Evolutionary conservation across 164 flowering plant species (phyloP).

Genomic region (Brasenia schreberi): DNA sequence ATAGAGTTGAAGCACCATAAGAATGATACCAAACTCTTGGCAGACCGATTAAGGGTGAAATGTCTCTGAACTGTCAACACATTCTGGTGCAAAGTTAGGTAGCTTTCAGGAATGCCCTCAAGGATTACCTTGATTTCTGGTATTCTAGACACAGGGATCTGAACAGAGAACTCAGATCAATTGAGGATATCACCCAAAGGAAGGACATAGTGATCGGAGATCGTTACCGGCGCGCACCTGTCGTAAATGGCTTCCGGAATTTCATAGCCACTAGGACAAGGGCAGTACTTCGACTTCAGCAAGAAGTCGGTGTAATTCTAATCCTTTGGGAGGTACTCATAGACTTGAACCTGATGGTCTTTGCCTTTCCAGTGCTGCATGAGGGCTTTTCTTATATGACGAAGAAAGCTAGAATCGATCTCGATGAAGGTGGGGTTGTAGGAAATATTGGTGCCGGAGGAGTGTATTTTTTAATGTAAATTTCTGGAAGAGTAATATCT

Average conservation of each 20-base stretch:
- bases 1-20: no score
- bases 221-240: constrained; percentile 59
- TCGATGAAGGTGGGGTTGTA: constrained; percentile 23
- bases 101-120: constrained; percentile 24
- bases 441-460: constrained; percentile 13
- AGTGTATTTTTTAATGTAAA: constrained; percentile 17
- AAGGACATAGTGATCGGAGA: constrained; percentile 42
- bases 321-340: constrained; percentile 41
- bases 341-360: constrained; percentile 40
- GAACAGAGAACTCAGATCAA: constrained; percentile 56
- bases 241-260: constrained; percentile 59
- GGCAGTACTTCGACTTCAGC: constrained; percentile 48
- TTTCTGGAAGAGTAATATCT: constrained; percentile 67
- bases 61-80: constrained; percentile 5
- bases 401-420: constrained; percentile 50
- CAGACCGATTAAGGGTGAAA: not conserved
- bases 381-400: constrained; percentile 41
- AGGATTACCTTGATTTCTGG: constrained; percentile 45
- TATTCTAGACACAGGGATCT: constrained; percentile 37
- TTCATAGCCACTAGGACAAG: constrained; percentile 80
- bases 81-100: constrained; percentile 5
- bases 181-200: constrained; percentile 68
- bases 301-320: constrained; percentile 38
- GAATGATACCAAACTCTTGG: no score
- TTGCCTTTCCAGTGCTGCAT: constrained; percentile 46